A percentile compares a stretch with the other conserved stretches of the same genome.
These are phyloP conservation scores for Melanogaster broomeanus DNA, from an alignment of 768 basidiomycete genomes.

Conservation along the genomic window DNA sequence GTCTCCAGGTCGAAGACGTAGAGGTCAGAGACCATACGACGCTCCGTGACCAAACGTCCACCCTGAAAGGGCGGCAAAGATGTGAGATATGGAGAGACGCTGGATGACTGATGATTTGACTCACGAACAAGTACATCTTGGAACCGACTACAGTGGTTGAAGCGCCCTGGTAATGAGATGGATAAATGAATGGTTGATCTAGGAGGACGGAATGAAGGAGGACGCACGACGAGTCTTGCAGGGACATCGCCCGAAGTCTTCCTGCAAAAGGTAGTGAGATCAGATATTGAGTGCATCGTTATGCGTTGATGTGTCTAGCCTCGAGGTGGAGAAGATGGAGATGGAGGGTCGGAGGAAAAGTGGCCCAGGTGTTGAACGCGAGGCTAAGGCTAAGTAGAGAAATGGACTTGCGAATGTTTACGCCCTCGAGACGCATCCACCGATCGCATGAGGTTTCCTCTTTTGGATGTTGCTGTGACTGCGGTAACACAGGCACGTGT, in stretches of 20 bases:
- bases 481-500: neutral
- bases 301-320: neutral
- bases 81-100: neutral
- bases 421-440: slow-evolving; percentile 6
- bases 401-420: neutral
- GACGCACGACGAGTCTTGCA: slow-evolving; percentile 80
- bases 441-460: slow-evolving; percentile 34
- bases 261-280: slow-evolving; percentile 84
- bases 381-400: neutral
- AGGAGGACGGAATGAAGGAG: neutral
- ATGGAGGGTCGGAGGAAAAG: slow-evolving; percentile 5
- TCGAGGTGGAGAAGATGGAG: neutral
- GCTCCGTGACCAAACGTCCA: slow-evolving; percentile 82
- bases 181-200: neutral
- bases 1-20: slow-evolving; percentile 86
- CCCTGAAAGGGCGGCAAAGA: slow-evolving; percentile 50
- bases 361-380: neutral
- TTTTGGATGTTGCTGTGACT: slow-evolving; percentile 23
- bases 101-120: slow-evolving; percentile 20
- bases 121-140: slow-evolving; percentile 87
- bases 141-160: slow-evolving; percentile 89
- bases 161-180: slow-evolving; percentile 67
- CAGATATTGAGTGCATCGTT: slow-evolving; percentile 79
- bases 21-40: slow-evolving; percentile 88
- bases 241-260: slow-evolving; percentile 86